phyloP scores from a whole-genome alignment of 805 yeast genomes.

The Groenewaldozyma tartarivorans region DNA sequence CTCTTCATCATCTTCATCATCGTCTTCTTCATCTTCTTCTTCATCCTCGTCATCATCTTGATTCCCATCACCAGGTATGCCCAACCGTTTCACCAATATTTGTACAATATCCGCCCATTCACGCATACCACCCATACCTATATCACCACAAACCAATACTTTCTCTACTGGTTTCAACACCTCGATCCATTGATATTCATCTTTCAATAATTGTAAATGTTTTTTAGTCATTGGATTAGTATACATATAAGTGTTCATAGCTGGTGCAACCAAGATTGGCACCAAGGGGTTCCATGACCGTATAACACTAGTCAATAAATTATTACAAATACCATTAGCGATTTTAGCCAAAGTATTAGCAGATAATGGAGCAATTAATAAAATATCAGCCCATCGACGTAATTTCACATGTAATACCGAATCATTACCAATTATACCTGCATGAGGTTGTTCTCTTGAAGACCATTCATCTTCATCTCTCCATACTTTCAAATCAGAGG shows the following conservation, averaged over 20 bases:
- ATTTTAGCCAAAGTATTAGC: constrained; percentile 89
- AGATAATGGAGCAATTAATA: constrained; percentile 85
- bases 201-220: constrained; percentile 62
- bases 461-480: constrained; percentile 90
- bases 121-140: constrained; percentile 99
- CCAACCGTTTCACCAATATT: constrained; percentile 43
- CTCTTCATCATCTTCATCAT: constrained; percentile 10
- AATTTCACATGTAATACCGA: constrained; percentile 88
- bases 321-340: constrained; percentile 85
- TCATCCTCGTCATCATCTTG: constrained; percentile 21
- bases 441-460: constrained; percentile 55
- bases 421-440: constrained; percentile 39
- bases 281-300: constrained; percentile 95
- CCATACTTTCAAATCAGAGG: constrained; percentile 71
- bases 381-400: constrained; percentile 93
- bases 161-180: constrained; percentile 91
- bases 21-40: constrained; percentile 8
- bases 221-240: constrained; percentile 81
- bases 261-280: constrained; percentile 86
- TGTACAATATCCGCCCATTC: constrained; percentile 95
- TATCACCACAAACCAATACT: constrained; percentile 89
- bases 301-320: constrained; percentile 75
- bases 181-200: constrained; percentile 90
- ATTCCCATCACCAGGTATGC: constrained; percentile 22
- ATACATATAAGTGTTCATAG: constrained; percentile 91